Conservation (phyloP, 2,329 filamentous ascomycete species). For the Aciculosporium take region DNA sequence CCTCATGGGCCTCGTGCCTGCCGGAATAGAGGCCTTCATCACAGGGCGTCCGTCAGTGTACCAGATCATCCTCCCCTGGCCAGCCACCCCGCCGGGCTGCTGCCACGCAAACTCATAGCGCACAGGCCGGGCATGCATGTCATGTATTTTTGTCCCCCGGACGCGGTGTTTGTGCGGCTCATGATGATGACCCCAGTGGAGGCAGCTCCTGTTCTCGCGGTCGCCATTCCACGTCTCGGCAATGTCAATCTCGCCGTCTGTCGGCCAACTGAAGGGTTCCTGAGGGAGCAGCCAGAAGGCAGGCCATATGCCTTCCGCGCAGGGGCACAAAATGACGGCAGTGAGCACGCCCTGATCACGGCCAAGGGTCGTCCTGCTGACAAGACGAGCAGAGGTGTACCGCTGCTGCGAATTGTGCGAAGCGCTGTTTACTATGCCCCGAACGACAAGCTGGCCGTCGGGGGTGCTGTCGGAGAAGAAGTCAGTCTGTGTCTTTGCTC, state of each 20-base stretch:
- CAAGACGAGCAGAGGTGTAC: constrained; percentile 42
- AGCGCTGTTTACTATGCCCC: constrained; percentile 28
- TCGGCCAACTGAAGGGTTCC: constrained; percentile 44
- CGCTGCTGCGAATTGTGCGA: constrained; percentile 23
- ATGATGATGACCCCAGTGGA: constrained; percentile 44
- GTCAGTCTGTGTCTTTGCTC: neutral
- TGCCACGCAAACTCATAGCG: constrained; percentile 44
- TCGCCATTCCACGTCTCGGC: constrained; percentile 49
- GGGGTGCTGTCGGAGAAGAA: constrained; percentile 22
- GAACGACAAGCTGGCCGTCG: constrained; percentile 36
- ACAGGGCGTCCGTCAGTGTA: constrained; percentile 42
- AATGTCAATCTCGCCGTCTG: constrained; percentile 46
- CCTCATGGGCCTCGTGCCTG: constrained; percentile 37
- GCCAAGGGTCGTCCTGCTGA: constrained; percentile 35
- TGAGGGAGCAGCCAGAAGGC: constrained; percentile 46
- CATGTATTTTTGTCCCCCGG: constrained; percentile 32
- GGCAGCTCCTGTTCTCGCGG: constrained; percentile 37
- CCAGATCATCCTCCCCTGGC: constrained; percentile 38
- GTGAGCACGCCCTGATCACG: constrained; percentile 37
- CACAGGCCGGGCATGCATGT: constrained; percentile 32
- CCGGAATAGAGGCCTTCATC: constrained; percentile 40
- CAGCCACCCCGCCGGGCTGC: constrained; percentile 25
- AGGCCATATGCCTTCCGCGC: constrained; percentile 44
- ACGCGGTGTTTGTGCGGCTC: constrained; percentile 44
- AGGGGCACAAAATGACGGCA: constrained; percentile 36